A percentile compares a stretch with the other conserved stretches of the same genome.
Evolutionary conservation across 202 grass and related monocot genomes (phyloP).

Genomic region (Alloteropsis angusta): DNA sequence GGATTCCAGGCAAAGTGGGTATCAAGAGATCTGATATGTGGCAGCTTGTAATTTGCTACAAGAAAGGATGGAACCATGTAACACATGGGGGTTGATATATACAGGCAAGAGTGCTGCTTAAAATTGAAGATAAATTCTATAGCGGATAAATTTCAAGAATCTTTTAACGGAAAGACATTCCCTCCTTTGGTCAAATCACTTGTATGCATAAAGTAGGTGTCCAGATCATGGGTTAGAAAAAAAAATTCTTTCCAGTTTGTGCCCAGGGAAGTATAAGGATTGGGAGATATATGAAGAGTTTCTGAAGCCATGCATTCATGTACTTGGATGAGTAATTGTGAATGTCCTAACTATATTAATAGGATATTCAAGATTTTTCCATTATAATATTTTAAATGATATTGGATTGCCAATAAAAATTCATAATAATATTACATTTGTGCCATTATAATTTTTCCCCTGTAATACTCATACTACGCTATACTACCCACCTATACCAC

Average conservation of each 20-base stretch:
- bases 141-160: background rate
- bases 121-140: background rate
- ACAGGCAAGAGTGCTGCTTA: background rate
- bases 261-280: background rate
- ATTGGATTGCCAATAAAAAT: too few relatives aligned
- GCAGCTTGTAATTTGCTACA: slow-evolving; percentile 27
- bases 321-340: too few relatives aligned
- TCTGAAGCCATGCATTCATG: background rate
- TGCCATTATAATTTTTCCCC: too few relatives aligned
- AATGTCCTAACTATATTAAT: too few relatives aligned
- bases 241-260: background rate
- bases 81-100: slow-evolving; percentile 11
- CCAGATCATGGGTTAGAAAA: background rate
- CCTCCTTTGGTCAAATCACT: slow-evolving; percentile 7
- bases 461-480: too few relatives aligned
- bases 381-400: too few relatives aligned
- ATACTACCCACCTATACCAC: too few relatives aligned
- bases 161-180: background rate
- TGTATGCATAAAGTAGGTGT: background rate
- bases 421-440: too few relatives aligned
- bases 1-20: slow-evolving; percentile 37
- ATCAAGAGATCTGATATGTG: slow-evolving; percentile 35
- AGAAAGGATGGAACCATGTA: slow-evolving; percentile 9
- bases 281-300: background rate
- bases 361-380: too few relatives aligned